Base-by-base conservation (phyloP, 176 grass and related monocot genomes). In the Oropetium thomaeum region DNA sequence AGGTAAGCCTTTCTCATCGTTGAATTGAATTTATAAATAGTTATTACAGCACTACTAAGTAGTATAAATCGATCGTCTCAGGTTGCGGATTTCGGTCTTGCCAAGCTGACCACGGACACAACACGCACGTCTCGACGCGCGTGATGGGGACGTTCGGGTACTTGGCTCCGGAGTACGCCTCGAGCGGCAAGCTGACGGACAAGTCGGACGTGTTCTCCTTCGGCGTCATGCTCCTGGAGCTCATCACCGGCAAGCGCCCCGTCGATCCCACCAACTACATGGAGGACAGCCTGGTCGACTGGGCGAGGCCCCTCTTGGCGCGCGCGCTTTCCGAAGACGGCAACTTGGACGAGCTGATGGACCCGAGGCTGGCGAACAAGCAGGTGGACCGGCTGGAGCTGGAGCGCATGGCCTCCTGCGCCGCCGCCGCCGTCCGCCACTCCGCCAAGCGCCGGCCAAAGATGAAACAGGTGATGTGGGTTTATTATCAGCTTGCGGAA, bases 91-190 rank as follows among this genome's bases (percentile, higher is more conserved):
- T 99, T 99, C 71, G 96, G 91, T 38, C 72, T 99, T 4, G 96
- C 96, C 14, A 99, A 92, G 71, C 66, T 99, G 41, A 89, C 84
- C 41, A 87, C 87, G 2, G 96, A 99, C 81, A 99, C 59, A 86
- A 95, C 79, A 95, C 96, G 8, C 96, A 99, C 57, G 96, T 99
- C 57, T 99, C 96, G 14, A 99, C 96, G 10, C 89, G 96, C 59
- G 90, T 99, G 63, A 99, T 99, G 96, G 96, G 96, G 33, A 99
- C 96, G 3, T 95, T 99, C 69, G 96, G 96, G 91, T 99, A 99
- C 32, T 69, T 99, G 82, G 96, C 96, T 14, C 96, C 96, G 1
- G 96, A 99, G 71, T 99, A 99, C 79, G 96, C 91, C 5, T 90
- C 96, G 16, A 99, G 89, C 54, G 96, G 96, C 65, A 99, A 99